Evolutionary conservation across 352 stramenopile species (phyloP).

Genomic region (Pythium sp.): DNA sequence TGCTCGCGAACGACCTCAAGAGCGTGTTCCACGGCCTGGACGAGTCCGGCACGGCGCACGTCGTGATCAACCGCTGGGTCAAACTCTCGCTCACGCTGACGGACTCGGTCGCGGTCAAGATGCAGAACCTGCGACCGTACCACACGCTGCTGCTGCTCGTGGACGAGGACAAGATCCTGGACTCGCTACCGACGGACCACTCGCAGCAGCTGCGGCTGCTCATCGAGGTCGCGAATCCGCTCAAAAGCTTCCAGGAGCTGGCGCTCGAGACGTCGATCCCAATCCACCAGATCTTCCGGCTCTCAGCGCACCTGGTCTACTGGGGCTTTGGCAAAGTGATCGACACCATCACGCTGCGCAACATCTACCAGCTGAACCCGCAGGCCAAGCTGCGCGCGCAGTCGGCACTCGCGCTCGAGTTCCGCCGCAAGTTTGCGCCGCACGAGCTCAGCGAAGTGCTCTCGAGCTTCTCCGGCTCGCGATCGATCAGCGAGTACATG

Average conservation of each 20-base stretch:
- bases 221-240: slow-evolving; percentile 70
- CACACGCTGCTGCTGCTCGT: slow-evolving; percentile 75
- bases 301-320: slow-evolving; percentile 81
- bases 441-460: slow-evolving; percentile 75
- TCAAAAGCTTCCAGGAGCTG: slow-evolving; percentile 86
- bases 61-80: slow-evolving; percentile 85
- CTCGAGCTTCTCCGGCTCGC: slow-evolving; percentile 65
- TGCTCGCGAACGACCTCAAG: slow-evolving; percentile 86
- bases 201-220: slow-evolving; percentile 74
- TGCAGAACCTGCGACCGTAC: slow-evolving; percentile 73
- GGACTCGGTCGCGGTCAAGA: slow-evolving; percentile 54
- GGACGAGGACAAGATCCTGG: slow-evolving; percentile 63
- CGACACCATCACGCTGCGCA: slow-evolving; percentile 83
- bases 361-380: slow-evolving; percentile 80
- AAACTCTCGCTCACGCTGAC: slow-evolving; percentile 83
- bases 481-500: slow-evolving; percentile 76
- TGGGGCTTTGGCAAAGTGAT: slow-evolving; percentile 80
- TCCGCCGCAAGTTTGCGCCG: slow-evolving; percentile 65
- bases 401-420: slow-evolving; percentile 60
- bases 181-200: slow-evolving; percentile 65
- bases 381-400: slow-evolving; percentile 48
- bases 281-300: slow-evolving; percentile 80
- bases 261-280: slow-evolving; percentile 71
- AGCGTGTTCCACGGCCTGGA: slow-evolving; percentile 79
- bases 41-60: slow-evolving; percentile 67